Evolutionary conservation across 495 filamentous ascomycete species (phyloP), one percentile per base, ranked within the genome.

Genomic region (Lasiosphaeria miniovina): DNA sequence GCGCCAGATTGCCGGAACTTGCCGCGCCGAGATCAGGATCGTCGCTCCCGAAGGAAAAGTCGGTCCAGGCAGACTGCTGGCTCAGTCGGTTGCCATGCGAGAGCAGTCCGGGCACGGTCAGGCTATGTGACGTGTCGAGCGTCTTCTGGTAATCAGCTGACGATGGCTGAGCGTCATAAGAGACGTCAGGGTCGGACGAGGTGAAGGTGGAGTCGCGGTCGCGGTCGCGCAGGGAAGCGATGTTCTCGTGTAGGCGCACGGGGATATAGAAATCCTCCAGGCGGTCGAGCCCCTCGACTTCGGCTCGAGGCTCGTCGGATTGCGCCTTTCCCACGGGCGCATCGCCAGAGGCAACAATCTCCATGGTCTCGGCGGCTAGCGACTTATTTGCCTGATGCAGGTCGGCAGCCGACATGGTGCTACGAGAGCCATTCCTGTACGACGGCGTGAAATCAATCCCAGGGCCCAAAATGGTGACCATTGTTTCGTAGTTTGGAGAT

Each of bases 31-130:
- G 58, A 34, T 73, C 64, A n/a, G 56, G 68, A 31, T 75, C 70
- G 40, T 80, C 77, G 45, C 78, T 80, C 12, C 78, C 79, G 46
- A 84, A 71, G 1, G 81, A 81, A 58, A 77, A 78, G 69, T 84
- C 80, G n/a, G 81, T 84, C 81, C 81, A 84, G 12, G 74, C 68
- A 11, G 81, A 81, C 32, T 75, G 72, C 36, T 79, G 74, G 58
- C 81, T 84, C 24, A 71, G 63, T n/a, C 80, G 75, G 60, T 81
- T 78, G 52, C 70, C 69, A 6, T 77, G 77, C 7, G 72, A 68
- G 6, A 77, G 71, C 36, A 76, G 73, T 45, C 70, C 71, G 35
- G 78, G 78, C 9, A 80, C 71, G 4, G 68, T 65, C 36, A 81
- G 62, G 48, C 67, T 76, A 62, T 71, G 71, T 34, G 70, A 68